Evolutionary conservation across 2,329 filamentous ascomycete species (phyloP), one percentile per base, ranked within the genome.

Genomic region (Cryphonectria nitschkei): DNA sequence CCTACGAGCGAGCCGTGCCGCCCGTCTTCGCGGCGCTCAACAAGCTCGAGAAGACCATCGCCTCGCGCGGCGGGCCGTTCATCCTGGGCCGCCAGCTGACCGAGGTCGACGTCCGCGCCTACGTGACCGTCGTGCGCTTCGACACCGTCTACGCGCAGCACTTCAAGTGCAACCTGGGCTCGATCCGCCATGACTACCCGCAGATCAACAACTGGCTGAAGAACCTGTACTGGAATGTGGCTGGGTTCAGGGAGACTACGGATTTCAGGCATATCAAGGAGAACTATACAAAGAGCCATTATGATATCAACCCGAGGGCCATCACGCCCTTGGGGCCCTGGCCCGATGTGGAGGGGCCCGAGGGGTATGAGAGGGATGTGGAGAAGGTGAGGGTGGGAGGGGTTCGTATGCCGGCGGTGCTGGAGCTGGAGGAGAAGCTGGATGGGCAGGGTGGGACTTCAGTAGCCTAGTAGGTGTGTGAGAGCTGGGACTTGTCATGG

Each of bases 211-310:
- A 89, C 73, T 91, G 88, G 87, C 74, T 91, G 73, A 88, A 85
- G 78, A 82, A 83, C 46, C 76, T 89, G 76, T 90, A 90, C 79
- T 89, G 86, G 83, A 84, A 86, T 70, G 82, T 86, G 1, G 75
- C 79, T 26, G 87, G 84, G 0, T 89, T 88, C 72, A 83, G 78
- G 70, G 86, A 88, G 74, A 89, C 86, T 22, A 92, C 89, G 0
- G 82, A 92, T 73, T 92, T 92, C 74, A 85, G 80, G 73, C 89
- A 92, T 75, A 92, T 92, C 77, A 92, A 92, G 79, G 89, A 92
- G 77, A 91, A 89, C 73, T 82, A 82, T 72, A 80, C 88, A 16
- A 91, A 90, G 79, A 87, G 84, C 69, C 88, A 90, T 75, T 75
- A 74, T 4, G 85, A 86, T 72, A 86, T 91, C 71, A 91, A 91